Evolutionary conservation across 179 eudicot genomes (phyloP), one percentile per base, ranked within the genome.

Genomic region (Actinidia chinensis): DNA sequence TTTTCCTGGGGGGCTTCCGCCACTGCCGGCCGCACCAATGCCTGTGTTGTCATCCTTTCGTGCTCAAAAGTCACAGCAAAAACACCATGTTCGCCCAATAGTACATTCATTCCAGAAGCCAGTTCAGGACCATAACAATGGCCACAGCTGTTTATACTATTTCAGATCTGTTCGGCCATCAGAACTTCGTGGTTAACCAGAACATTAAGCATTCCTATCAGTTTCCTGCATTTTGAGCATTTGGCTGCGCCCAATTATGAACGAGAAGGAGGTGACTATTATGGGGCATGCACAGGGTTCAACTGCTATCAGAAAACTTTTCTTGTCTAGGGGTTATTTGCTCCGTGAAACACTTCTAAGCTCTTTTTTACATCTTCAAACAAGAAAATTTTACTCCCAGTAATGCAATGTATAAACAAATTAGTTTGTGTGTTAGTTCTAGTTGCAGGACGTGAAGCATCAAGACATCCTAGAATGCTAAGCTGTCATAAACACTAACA

Each of bases 1-100:
- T n/a, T n/a, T n/a, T n/a, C n/a, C n/a, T n/a, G n/a, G n/a, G n/a
- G n/a, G n/a, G n/a, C n/a, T n/a, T n/a, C n/a, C n/a, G n/a, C n/a
- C n/a, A n/a, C n/a, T n/a, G n/a, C n/a, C n/a, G n/a, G n/a, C n/a
- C n/a, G 76, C 25, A 40, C 17, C 40, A 47, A 54, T 73, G 23
- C 33, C 60, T 25, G 4, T 73, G 28, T 54, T 73, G 8, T 36
- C 50, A 18, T 64, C 76, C 63, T 64, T 55, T 73, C 33, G 14
- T 54, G 50, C 64, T 73, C 33, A 73, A 64, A 54, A 73, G 25
- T 36, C 22, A 73, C 64, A 54, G 76, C 65, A 73, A 18, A n/a
- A n/a, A n/a, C n/a, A 15, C 55, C 18, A 73, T 73, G 48, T 73
- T 55, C 54, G 65, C 56, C 55, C 48, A 42, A 36, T 18, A 55